Evolutionary conservation across 139 green algal genomes (phyloP).

Genomic region (Chara braunii): DNA sequence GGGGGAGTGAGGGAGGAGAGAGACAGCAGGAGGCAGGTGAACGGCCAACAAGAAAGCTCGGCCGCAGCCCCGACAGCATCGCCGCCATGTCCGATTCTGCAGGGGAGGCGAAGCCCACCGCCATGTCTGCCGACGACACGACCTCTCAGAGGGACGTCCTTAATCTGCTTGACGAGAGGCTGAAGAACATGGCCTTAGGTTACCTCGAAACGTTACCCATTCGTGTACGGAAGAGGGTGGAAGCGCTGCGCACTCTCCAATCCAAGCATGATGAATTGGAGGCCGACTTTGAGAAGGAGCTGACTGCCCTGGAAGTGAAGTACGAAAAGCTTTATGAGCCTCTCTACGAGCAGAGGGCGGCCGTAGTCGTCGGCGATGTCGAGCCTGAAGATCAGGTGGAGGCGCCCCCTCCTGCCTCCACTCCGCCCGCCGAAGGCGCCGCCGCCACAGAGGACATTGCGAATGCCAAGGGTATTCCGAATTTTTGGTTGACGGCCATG

Average conservation of each 20-base stretch:
- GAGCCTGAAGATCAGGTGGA: conserved; percentile 25
- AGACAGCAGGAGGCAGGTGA: too few relatives aligned
- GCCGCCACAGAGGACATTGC: background rate
- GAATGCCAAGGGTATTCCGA: conserved; percentile 55
- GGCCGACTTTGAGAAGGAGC: conserved; percentile 53
- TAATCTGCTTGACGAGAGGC: too few relatives aligned
- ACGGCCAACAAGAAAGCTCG: too few relatives aligned
- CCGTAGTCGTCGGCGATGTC: conserved; percentile 1
- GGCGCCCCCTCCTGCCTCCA: conserved; percentile 3
- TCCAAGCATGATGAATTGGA: conserved; percentile 57
- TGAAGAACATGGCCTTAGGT: too few relatives aligned
- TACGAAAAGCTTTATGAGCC: conserved; percentile 64
- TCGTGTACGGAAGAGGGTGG: conserved; percentile 16
- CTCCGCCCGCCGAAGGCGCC: background rate
- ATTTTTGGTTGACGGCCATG: conserved; percentile 78
- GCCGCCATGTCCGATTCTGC: too few relatives aligned
- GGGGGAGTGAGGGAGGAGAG: too few relatives aligned
- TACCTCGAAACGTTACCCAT: conserved; percentile 28
- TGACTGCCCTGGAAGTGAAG: conserved; percentile 58
- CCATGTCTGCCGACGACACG: too few relatives aligned
- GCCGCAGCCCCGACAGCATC: too few relatives aligned
- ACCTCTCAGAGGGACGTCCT: too few relatives aligned
- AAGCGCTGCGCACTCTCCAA: conserved; percentile 51
- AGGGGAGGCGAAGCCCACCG: too few relatives aligned
- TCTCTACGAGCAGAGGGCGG: conserved; percentile 49